A percentile compares a stretch with the other conserved stretches of the same genome.
phyloP scores from a whole-genome alignment of 257 asterid genomes.

The Ocimum tenuiflorum region DNA sequence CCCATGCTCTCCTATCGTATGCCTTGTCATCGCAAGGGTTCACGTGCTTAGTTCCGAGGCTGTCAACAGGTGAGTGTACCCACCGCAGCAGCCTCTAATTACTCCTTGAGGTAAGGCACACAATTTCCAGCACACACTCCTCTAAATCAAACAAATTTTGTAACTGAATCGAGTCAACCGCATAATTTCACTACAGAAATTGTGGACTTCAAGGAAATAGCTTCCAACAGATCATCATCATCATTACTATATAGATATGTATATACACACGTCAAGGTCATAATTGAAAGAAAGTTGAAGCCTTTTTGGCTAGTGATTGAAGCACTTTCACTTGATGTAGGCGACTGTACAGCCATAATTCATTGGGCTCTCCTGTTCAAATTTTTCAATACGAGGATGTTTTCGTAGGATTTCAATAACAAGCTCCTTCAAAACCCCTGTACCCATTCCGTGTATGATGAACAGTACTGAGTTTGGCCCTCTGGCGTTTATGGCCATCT shows the following conservation, averaged over 20 bases:
- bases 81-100: too few relatives aligned
- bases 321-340: constrained; percentile 52
- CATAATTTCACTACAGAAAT: neutral
- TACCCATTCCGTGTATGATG: constrained; percentile 91
- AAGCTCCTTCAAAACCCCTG: constrained; percentile 73
- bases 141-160: neutral
- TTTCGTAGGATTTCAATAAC: constrained; percentile 44
- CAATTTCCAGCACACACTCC: neutral
- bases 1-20: neutral
- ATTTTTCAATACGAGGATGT: constrained; percentile 68
- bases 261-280: neutral
- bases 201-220: neutral
- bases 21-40: too few relatives aligned
- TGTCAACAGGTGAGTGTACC: neutral
- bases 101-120: too few relatives aligned
- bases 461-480: constrained; percentile 69
- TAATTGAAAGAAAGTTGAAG: neutral
- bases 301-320: neutral
- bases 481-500: constrained; percentile 56
- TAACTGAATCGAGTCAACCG: neutral
- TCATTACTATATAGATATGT: neutral
- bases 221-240: constrained; percentile 1
- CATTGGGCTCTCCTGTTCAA: constrained; percentile 77
- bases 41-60: neutral
- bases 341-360: constrained; percentile 90